Evolutionary conservation across 192 early-diverging fungal species (phyloP).

Genomic region (Rhizophagus clarus): DNA sequence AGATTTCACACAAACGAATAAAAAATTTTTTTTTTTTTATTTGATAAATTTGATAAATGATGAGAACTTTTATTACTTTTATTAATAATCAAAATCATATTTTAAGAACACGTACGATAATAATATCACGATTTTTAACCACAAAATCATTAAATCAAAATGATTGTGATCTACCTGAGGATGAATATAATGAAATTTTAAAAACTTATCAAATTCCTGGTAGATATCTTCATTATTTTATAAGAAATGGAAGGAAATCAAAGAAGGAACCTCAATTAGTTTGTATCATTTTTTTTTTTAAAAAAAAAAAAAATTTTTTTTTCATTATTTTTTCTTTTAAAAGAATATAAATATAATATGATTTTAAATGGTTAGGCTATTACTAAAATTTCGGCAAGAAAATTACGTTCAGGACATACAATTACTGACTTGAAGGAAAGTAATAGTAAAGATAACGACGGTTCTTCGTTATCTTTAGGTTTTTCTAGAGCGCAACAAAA

Average conservation of each 20-base stretch:
- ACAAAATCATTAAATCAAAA: background rate
- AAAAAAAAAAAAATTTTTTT: background rate
- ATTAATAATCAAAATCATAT: background rate
- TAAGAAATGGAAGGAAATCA: constrained; percentile 14
- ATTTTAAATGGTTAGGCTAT: background rate
- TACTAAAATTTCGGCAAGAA: background rate
- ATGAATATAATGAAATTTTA: constrained; percentile 13
- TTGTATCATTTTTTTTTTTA: background rate
- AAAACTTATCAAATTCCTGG: constrained; percentile 25
- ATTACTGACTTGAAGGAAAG: background rate
- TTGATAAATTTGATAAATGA: too few relatives aligned
- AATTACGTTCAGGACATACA: background rate
- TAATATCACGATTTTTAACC: background rate
- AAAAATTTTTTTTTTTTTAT: too few relatives aligned
- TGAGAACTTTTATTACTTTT: too few relatives aligned
- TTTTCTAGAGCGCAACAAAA: constrained; percentile 4
- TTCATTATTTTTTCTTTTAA: background rate
- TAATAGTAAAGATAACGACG: too few relatives aligned
- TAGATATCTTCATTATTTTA: constrained; percentile 21
- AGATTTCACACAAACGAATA: too few relatives aligned
- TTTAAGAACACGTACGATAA: background rate
- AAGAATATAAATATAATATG: too few relatives aligned
- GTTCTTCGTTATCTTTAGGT: background rate
- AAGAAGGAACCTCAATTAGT: constrained; percentile 14
- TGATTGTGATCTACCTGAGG: background rate